Base-by-base conservation (phyloP, 495 filamentous ascomycete genomes). In the Thermochaetoides thermophila region DNA sequence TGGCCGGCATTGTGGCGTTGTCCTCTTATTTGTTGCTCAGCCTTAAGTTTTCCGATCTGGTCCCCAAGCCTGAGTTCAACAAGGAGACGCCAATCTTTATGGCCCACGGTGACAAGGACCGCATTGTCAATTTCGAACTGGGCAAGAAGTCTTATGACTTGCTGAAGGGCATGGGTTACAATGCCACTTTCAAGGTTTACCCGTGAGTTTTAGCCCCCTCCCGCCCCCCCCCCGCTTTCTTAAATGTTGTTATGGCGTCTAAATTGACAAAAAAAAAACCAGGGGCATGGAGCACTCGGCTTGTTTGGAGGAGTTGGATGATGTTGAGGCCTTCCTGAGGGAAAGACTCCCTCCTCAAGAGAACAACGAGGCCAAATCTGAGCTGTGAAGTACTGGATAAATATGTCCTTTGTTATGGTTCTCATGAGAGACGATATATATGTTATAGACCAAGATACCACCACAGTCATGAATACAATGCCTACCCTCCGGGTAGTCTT, bases 1-100 rank as follows among this genome's bases (percentile, higher is more conserved):
- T 97, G 7, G 89, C 75, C 8, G 87, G 87, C 39, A 79, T 97
- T 32, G 77, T 94, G 42, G 84, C 75, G 7, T 64, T 97, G 28
- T 87, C 81, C 7, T 76, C 71, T 39, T 97, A 92, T 48, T 56
- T 95, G 45, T 61, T 84, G 7, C 59, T 95, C 29, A 73, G 73
- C 44, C 61, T 69, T 32, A 86, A 82, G 45, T 60, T 92, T 44
- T 60, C 70, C 49, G 68, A 70, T 24, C 66, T 78, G 31, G 56
- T 78, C 17, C 68, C 81, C 0, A 61, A 66, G 35, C 69, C 74
- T 14, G 71, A 64, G 40, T 57, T 71, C 34, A 94, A 92, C 54
- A 73, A 78, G 55, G 59, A 76, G 3, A 94, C 84, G 2, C 78
- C 78, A 1, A 75, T 94, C 31, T 91, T 91, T 56, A 73, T 93